Conservation (phyloP, 148 eudicot species). For the Dianthus caryophyllus region DNA sequence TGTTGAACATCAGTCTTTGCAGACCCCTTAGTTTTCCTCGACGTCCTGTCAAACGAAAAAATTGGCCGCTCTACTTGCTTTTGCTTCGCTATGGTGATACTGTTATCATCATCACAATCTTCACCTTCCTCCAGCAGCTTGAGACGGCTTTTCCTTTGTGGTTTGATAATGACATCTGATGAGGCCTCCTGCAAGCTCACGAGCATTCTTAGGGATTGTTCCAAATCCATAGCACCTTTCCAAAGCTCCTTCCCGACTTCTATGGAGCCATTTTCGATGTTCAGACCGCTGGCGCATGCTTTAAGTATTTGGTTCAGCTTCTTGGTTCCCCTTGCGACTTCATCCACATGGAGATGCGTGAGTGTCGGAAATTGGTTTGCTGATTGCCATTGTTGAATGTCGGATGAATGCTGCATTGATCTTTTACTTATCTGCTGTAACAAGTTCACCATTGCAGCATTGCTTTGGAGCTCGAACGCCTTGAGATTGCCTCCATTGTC, state of each 20-base stretch:
- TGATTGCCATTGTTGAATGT: slow-evolving; percentile 29
- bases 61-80: slow-evolving; percentile 58
- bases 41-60: slow-evolving; percentile 75
- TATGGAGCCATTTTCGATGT: slow-evolving; percentile 40
- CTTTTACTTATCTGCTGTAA: slow-evolving; percentile 50
- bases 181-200: slow-evolving; percentile 79
- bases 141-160: slow-evolving; percentile 47
- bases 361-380: slow-evolving; percentile 40
- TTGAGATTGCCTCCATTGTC: slow-evolving; percentile 44
- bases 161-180: slow-evolving; percentile 35
- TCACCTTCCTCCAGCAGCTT: slow-evolving; percentile 59
- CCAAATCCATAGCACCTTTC: slow-evolving; percentile 79
- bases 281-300: slow-evolving; percentile 53
- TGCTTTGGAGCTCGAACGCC: slow-evolving; percentile 42
- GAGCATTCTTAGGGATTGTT: slow-evolving; percentile 77
- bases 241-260: slow-evolving; percentile 68
- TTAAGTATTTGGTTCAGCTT: slow-evolving; percentile 63
- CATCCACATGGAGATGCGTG: slow-evolving; percentile 58
- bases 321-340: slow-evolving; percentile 79
- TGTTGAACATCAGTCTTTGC: slow-evolving; percentile 16
- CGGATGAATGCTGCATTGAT: slow-evolving; percentile 41
- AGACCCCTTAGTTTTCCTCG: slow-evolving; percentile 29
- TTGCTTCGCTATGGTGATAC: slow-evolving; percentile 24
- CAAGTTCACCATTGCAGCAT: slow-evolving; percentile 48
- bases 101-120: slow-evolving; percentile 42